These are phyloP conservation scores for Dalbergia cochinchinensis DNA, from an alignment of 306 rosid genomes.

Conservation along the genomic window DNA sequence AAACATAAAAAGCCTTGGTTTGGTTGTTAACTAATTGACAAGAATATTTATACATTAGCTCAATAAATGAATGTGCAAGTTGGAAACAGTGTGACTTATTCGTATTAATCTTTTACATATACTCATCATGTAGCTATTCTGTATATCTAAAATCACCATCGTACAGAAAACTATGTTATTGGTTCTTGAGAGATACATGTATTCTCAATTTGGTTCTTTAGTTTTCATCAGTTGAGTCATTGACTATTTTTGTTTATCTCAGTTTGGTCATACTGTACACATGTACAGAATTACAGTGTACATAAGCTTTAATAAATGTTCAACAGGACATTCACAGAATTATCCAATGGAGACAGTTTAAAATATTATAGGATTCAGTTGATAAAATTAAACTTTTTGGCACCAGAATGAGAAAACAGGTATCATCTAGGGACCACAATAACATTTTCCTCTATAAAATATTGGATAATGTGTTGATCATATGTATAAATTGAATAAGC, in stretches of 20 bases:
- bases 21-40: conserved; percentile 20
- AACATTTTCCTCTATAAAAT: conserved; percentile 15
- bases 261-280: conserved; percentile 8
- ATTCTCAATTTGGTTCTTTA: conserved; percentile 11
- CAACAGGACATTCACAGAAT: neutral
- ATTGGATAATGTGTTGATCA: neutral
- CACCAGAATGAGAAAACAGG: neutral
- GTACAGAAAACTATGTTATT: neutral
- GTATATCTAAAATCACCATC: neutral
- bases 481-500: no score
- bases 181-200: no score
- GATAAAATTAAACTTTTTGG: neutral
- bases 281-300: neutral
- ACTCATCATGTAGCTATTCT: conserved; percentile 10
- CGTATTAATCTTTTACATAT: neutral
- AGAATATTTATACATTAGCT: conserved; percentile 25
- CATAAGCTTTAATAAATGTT: conserved; percentile 9
- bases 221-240: neutral
- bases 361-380: neutral
- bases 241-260: neutral
- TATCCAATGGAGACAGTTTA: neutral
- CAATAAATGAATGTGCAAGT: conserved; percentile 32
- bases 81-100: conserved; percentile 9
- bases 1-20: neutral
- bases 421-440: neutral